Conservation (phyloP, 169 alveolate species). For the Eimeria maxima region DNA sequence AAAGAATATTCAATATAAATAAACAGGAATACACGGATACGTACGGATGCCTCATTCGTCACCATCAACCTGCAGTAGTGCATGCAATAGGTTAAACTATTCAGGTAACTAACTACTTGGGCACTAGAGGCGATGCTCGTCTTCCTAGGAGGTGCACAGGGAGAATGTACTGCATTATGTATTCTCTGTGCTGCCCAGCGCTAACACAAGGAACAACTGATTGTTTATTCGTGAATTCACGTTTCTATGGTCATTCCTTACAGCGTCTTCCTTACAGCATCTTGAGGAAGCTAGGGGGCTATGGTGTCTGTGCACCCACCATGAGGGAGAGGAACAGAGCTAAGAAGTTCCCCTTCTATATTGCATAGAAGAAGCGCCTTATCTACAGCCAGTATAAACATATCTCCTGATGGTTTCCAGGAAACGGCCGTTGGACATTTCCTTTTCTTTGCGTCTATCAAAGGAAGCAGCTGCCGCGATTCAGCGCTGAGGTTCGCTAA, state of each 20-base stretch:
- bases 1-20: too few relatives aligned
- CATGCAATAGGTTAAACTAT: not conserved
- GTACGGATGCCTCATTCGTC: not conserved
- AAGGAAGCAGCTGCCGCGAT: not conserved
- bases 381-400: not conserved
- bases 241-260: too few relatives aligned
- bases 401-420: slow-evolving; percentile 20
- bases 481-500: not conserved
- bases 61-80: not conserved
- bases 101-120: not conserved
- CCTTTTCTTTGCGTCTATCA: not conserved
- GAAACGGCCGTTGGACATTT: not conserved
- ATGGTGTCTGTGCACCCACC: not conserved
- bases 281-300: too few relatives aligned
- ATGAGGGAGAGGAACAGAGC: slow-evolving; percentile 6
- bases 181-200: not conserved
- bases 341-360: not conserved
- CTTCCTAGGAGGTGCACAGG: not conserved
- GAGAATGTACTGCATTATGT: not conserved
- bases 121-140: not conserved
- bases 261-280: too few relatives aligned
- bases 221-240: not conserved
- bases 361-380: not conserved
- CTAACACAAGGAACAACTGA: too few relatives aligned
- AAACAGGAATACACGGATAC: too few relatives aligned